A percentile compares a stretch with the other conserved stretches of the same genome.
These are phyloP conservation scores for Wallemia mellicola DNA, from an alignment of 1,284 basidiomycete genomes.

Conservation along the genomic window DNA sequence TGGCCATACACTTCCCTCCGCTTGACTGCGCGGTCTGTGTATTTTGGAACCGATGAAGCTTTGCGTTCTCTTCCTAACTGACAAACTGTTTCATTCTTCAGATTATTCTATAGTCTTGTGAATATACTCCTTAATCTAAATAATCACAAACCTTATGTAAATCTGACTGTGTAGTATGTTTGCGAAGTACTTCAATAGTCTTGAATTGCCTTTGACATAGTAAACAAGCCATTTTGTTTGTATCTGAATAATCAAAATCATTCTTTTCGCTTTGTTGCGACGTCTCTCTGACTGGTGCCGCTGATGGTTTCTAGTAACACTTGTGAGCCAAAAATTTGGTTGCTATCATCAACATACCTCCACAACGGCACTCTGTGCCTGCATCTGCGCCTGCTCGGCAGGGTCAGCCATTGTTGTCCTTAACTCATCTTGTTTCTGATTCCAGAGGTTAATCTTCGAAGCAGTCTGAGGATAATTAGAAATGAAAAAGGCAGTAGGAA, in stretches of 20 bases:
- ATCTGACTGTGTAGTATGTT: conserved; percentile 66
- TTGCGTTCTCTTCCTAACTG: conserved; percentile 40
- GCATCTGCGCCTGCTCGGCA: conserved; percentile 1
- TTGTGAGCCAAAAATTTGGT: too few species aligned
- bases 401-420: conserved; percentile 16
- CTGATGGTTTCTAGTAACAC: neutral
- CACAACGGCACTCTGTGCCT: neutral
- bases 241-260: conserved; percentile 12
- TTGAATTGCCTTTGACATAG: conserved; percentile 81
- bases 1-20: conserved; percentile 64
- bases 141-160: conserved; percentile 49
- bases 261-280: too few species aligned
- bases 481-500: too few species aligned
- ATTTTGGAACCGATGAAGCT: conserved; percentile 31
- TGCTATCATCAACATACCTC: neutral
- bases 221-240: conserved; percentile 38
- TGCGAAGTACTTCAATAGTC: conserved; percentile 41
- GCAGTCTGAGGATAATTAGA: conserved; percentile 27
- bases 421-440: conserved; percentile 61
- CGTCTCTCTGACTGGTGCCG: neutral
- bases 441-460: conserved; percentile 80
- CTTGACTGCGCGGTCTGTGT: conserved; percentile 69
- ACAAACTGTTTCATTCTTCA: conserved; percentile 32
- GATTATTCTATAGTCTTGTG: conserved; percentile 33
- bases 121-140: conserved; percentile 11